phyloP scores from a whole-genome alignment of 345 rosid genomes.

The Melastoma malabathricum region DNA sequence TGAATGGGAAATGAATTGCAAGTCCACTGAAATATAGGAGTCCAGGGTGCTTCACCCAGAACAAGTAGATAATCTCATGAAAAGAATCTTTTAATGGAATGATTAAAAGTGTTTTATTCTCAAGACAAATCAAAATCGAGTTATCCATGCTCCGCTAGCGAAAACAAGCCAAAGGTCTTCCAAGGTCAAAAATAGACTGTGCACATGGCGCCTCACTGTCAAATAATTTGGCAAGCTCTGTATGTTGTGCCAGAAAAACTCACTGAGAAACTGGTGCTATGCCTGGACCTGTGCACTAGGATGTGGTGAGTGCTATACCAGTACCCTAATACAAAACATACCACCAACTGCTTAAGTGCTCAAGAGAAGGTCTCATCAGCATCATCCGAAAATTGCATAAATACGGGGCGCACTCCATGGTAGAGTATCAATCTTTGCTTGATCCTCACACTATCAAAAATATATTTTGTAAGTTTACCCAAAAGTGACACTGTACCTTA shows the following conservation, averaged over 20 bases:
- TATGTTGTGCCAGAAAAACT: background rate
- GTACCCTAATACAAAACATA: conserved; percentile 15
- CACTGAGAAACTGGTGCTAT: conserved; percentile 19
- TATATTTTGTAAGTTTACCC: too few species aligned
- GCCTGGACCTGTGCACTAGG: conserved; percentile 72
- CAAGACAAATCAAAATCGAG: too few species aligned
- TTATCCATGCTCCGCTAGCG: too few species aligned
- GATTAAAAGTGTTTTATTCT: background rate
- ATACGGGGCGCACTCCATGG: conserved; percentile 82
- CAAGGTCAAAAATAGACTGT: background rate
- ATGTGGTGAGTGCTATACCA: conserved; percentile 86
- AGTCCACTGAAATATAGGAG: too few species aligned
- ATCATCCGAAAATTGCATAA: conserved; percentile 74
- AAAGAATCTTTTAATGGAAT: background rate
- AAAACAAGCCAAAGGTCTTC: too few species aligned
- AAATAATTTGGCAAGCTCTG: background rate
- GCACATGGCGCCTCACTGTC: too few species aligned
- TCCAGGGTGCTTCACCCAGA: too few species aligned
- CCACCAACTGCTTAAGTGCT: conserved; percentile 58
- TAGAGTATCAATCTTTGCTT: conserved; percentile 85
- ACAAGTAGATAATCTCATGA: background rate
- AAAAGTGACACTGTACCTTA: too few species aligned
- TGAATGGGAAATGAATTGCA: background rate
- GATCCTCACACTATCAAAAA: conserved; percentile 50
- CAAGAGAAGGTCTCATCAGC: conserved; percentile 82